Evolutionary conservation across 73 alveolate genomes (phyloP).

Genomic region (Paraurostyla sp.): DNA sequence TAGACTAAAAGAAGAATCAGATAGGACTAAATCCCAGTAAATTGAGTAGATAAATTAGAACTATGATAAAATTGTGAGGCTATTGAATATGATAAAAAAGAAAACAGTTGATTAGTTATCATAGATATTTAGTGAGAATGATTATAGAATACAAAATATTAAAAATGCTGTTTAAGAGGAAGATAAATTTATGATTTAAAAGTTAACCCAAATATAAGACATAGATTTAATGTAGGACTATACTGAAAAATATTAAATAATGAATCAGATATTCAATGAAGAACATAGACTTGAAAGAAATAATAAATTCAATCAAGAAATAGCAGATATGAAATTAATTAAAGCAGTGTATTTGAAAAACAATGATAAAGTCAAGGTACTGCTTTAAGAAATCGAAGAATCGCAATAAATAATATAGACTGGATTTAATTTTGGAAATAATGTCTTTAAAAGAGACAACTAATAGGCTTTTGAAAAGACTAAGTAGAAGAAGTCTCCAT

Average conservation of each 20-base stretch:
- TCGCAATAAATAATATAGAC: background rate
- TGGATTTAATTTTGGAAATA: background rate
- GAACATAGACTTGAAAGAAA: background rate
- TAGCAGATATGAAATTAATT: background rate
- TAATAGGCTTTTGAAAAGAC: background rate
- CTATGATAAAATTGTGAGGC: background rate
- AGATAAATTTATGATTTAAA: background rate
- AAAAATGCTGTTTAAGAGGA: background rate
- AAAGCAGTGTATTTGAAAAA: background rate
- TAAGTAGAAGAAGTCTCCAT: background rate
- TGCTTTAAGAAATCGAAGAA: background rate
- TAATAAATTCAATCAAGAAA: background rate
- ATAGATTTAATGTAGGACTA: background rate
- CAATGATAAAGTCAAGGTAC: background rate
- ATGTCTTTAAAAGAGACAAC: background rate
- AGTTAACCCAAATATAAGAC: background rate
- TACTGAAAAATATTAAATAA: background rate
- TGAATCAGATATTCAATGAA: background rate
- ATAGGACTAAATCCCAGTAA: background rate
- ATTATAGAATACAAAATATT: background rate
- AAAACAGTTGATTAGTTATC: background rate
- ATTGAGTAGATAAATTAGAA: background rate
- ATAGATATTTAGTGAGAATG: background rate
- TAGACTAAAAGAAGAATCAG: conserved; percentile 12
- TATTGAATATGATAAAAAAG: background rate